Evolutionary conservation across 495 filamentous ascomycete species (phyloP), one percentile per base, ranked within the genome.

Genomic region (Neurospora intermedia): DNA sequence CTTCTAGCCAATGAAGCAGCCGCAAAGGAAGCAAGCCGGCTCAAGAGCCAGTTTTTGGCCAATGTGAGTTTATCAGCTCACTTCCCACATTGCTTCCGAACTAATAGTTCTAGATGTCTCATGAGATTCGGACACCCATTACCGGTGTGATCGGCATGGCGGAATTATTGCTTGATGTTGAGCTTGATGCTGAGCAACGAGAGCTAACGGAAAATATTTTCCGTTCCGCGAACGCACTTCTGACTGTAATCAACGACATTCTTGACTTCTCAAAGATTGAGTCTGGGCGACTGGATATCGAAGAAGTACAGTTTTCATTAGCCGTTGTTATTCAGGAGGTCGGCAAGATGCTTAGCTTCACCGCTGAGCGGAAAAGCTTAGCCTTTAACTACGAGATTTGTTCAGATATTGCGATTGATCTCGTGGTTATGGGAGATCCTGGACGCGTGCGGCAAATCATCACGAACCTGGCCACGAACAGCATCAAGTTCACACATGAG

Each of bases 241-340:
- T 97, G 23, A 92, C 91, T 4, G 91, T 97, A 31, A 96, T 97
- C 80, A 96, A 97, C 73, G 93, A 97, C 75, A 94, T 96, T 45
- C 83, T 97, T 4, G 94, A 96, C 78, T 91, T 95, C 75, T 94
- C 92, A 3, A 97, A 96, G 77, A 88, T 97, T 20, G 94, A 95
- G 73, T 92, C 91, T 13, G 93, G 92, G 5, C 82, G 86, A 9
- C 79, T 93, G 16, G 91, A 93, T 74, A 89, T 93, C 42, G 91
- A 93, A 81, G 89, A 92, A 70, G 89, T 92, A 7, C 91, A 92
- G 59, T 97, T 97, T 76, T 91, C 90, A 6, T 83, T 96, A 15
- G 89, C 89, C 6, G 79, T 91, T 1, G 87, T 94, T n/a, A 86
- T 95, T 0, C 81, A 88, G 42, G 89, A 94, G 75, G 87, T 95